Percentiles rank a stretch among this genome's conserved stretches.
phyloP scores from a whole-genome alignment of 2,329 filamentous ascomycete genomes.

The Hypocreales sp. region DNA sequence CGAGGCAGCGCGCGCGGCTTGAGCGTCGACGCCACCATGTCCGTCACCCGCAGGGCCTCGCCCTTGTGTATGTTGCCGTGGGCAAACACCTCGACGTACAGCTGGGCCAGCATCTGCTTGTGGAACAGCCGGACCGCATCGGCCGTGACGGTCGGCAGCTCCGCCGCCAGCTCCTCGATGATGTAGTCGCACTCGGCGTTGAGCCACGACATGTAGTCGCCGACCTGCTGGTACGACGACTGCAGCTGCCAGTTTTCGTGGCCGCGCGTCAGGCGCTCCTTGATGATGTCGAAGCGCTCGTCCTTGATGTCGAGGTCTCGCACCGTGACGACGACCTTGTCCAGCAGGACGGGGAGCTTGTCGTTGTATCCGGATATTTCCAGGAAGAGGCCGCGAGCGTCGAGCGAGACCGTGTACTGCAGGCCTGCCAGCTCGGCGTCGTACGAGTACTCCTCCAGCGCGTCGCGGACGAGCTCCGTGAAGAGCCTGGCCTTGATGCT shows the following conservation, averaged over 20 bases:
- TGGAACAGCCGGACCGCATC: constrained; percentile 65
- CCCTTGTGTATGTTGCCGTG: constrained; percentile 93
- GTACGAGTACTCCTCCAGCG: constrained; percentile 84
- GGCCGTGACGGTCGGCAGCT: constrained; percentile 58
- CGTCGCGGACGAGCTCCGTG: constrained; percentile 75
- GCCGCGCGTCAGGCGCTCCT: constrained; percentile 62
- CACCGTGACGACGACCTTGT: constrained; percentile 76
- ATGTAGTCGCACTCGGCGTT: constrained; percentile 62
- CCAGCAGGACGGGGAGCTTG: constrained; percentile 78
- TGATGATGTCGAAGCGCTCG: constrained; percentile 84
- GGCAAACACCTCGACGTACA: constrained; percentile 75
- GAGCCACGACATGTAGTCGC: constrained; percentile 69
- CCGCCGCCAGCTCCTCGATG: constrained; percentile 64
- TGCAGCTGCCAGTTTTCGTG: constrained; percentile 80
- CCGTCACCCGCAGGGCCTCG: constrained; percentile 72
- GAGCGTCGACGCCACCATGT: constrained; percentile 65
- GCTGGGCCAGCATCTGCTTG: constrained; percentile 64
- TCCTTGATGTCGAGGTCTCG: constrained; percentile 68
- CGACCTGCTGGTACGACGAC: constrained; percentile 79
- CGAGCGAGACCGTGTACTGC: constrained; percentile 62
- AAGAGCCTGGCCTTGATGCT: constrained; percentile 67
- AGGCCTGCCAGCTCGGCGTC: constrained; percentile 88
- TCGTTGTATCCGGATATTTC: constrained; percentile 88
- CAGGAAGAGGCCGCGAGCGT: constrained; percentile 59
- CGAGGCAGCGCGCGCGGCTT: constrained; percentile 59